These are phyloP conservation scores for Botrytis sinoallii DNA, from an alignment of 2,329 filamentous ascomycete genomes.

Conservation along the genomic window DNA sequence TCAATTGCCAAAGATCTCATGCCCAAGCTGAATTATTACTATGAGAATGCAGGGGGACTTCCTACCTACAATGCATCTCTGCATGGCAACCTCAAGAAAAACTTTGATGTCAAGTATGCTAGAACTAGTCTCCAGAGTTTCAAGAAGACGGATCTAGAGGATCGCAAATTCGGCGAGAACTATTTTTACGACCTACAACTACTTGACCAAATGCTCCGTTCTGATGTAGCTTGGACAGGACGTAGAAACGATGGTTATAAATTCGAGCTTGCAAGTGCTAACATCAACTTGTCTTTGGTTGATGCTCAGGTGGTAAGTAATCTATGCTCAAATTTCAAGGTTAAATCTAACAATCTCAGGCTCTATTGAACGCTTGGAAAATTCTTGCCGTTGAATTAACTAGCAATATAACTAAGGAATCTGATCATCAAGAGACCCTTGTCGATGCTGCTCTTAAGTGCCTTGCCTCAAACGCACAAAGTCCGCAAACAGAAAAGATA, in stretches of 20 bases:
- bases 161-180: conserved; percentile 64
- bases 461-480: conserved; percentile 71
- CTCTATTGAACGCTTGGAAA: conserved; percentile 86
- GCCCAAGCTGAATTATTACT: conserved; percentile 73
- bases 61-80: conserved; percentile 82
- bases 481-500: conserved; percentile 72
- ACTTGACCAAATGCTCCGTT: conserved; percentile 71
- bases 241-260: conserved; percentile 69
- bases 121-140: conserved; percentile 73
- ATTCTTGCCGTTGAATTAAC: conserved; percentile 81
- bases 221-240: conserved; percentile 75
- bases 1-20: conserved; percentile 68
- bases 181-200: conserved; percentile 84
- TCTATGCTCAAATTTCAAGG: neutral
- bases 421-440: conserved; percentile 30
- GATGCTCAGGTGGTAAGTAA: conserved; percentile 79
- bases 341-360: conserved; percentile 46
- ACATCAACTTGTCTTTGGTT: conserved; percentile 85
- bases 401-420: conserved; percentile 43
- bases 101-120: conserved; percentile 75
- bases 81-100: conserved; percentile 79
- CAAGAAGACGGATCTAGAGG: conserved; percentile 68
- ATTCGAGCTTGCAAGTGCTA: conserved; percentile 80
- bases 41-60: conserved; percentile 74
- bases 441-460: conserved; percentile 74